Base-by-base conservation (phyloP, 495 filamentous ascomycete species). In the Penicillium turbatum region DNA sequence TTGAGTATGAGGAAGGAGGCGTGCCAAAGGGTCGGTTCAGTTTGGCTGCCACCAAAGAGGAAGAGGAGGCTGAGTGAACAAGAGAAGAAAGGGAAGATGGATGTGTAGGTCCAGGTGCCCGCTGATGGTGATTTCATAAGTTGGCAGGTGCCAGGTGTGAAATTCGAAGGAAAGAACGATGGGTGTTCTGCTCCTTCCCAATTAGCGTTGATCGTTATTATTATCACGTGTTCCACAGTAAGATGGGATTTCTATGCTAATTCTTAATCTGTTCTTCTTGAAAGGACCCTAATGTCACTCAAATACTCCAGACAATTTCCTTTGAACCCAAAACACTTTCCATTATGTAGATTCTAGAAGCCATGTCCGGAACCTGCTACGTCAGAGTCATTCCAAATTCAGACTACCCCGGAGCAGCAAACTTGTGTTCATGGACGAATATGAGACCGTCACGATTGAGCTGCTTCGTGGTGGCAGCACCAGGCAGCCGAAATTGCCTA, bases 1-100 rank as follows among this genome's bases (percentile, higher is more conserved):
- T 90, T 49, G 82, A 86, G 63, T 87, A 90, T 60, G 86, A 88
- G 64, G 73, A 70, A 55, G 73, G 73, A 15, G 82, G 72, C 1
- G 53, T 71, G 55, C 60, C 67, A 0, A 69, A 66, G 39, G 70
- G 71, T 1, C 66, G 68, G 1, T 75, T 67, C 63, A 69, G 55
- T 46, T 50, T 77, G 43, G 59, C 69, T 21, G 55, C 74, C 4
- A 72, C 58, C 53, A 75, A 73, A 59, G 74, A 77, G 35, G 74
- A 77, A 45, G 74, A 75, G 37, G 72, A 74, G 0, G 62, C 62
- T 17, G 72, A 75, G 48, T 75, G 46, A 63, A 47, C 13, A 24
- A 24, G 21, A 24, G 21, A 24, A 24, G 21, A 24, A 24, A 24
- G 21, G n/a, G n/a, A n/a, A n/a, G 21, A 24, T 24, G 21, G 21